Conservation (phyloP, 2,329 filamentous ascomycete genomes). For the Fonsecaea pugnacius region DNA sequence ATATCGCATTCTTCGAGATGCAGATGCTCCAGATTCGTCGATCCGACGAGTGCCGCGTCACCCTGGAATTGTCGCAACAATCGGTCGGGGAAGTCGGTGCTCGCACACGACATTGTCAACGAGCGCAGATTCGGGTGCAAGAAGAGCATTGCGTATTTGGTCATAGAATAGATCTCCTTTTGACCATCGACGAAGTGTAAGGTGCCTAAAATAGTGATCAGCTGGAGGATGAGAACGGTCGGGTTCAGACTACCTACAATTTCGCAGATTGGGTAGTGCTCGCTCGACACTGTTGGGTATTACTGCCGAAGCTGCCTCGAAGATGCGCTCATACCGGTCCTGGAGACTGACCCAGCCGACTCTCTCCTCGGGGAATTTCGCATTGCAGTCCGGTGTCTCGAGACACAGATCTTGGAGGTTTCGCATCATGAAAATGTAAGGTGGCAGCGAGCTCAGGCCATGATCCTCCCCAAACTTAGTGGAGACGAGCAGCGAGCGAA, state of each 20-base stretch:
- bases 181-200: slow-evolving; percentile 37
- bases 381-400: slow-evolving; percentile 38
- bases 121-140: slow-evolving; percentile 36
- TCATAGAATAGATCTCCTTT: slow-evolving; percentile 36
- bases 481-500: slow-evolving; percentile 35
- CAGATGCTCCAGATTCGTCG: slow-evolving; percentile 35
- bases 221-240: background rate
- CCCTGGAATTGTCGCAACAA: slow-evolving; percentile 28
- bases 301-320: slow-evolving; percentile 33
- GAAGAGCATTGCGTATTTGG: slow-evolving; percentile 37
- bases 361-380: slow-evolving; percentile 33
- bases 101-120: slow-evolving; percentile 38
- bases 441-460: slow-evolving; percentile 32
- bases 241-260: slow-evolving; percentile 19
- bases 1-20: slow-evolving; percentile 39
- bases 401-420: slow-evolving; percentile 35
- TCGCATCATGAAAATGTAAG: slow-evolving; percentile 32
- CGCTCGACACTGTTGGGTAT: slow-evolving; percentile 27
- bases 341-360: slow-evolving; percentile 36
- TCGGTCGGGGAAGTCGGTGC: slow-evolving; percentile 33
- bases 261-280: slow-evolving; percentile 31
- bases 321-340: slow-evolving; percentile 36
- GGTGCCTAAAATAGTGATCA: slow-evolving; percentile 26
- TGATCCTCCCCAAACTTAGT: slow-evolving; percentile 36
- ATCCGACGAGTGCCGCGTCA: slow-evolving; percentile 28